phyloP scores from a whole-genome alignment of 495 filamentous ascomycete genomes.

The Tuber indicum region DNA sequence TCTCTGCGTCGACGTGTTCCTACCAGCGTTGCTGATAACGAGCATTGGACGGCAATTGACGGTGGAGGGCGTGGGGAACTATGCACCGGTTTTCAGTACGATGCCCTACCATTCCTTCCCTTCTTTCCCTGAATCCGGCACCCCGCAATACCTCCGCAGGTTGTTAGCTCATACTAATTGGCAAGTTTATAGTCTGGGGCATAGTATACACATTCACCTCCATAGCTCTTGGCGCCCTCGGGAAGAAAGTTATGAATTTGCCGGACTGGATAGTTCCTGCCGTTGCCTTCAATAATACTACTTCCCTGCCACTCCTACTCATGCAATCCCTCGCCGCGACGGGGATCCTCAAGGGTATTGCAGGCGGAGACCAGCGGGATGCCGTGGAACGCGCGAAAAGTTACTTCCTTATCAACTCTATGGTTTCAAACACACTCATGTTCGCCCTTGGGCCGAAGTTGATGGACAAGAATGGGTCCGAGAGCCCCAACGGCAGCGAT shows the following conservation, averaged over 20 bases:
- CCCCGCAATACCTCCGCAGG: neutral
- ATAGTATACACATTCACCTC: slow-evolving; percentile 53
- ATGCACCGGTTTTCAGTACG: slow-evolving; percentile 49
- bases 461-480: slow-evolving; percentile 47
- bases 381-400: slow-evolving; percentile 61
- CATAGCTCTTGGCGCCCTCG: slow-evolving; percentile 49
- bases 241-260: slow-evolving; percentile 50
- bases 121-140: neutral
- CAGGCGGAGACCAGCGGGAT: slow-evolving; percentile 47
- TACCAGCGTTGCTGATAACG: slow-evolving; percentile 63
- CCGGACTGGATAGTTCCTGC: slow-evolving; percentile 62
- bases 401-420: slow-evolving; percentile 63
- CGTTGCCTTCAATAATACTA: slow-evolving; percentile 72
- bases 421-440: slow-evolving; percentile 57
- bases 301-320: slow-evolving; percentile 61
- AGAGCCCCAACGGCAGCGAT: slow-evolving; percentile 36
- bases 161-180: slow-evolving; percentile 1
- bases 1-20: slow-evolving; percentile 61
- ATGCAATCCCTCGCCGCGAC: slow-evolving; percentile 59
- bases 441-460: slow-evolving; percentile 61
- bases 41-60: slow-evolving; percentile 64
- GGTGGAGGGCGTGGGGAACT: slow-evolving; percentile 50
- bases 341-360: slow-evolving; percentile 54
- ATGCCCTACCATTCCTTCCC: neutral
- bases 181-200: slow-evolving; percentile 51